Evolutionary conservation across 1,284 basidiomycete genomes (phyloP), one percentile per base, ranked within the genome.

Genomic region (Apiotrichum sp.): DNA sequence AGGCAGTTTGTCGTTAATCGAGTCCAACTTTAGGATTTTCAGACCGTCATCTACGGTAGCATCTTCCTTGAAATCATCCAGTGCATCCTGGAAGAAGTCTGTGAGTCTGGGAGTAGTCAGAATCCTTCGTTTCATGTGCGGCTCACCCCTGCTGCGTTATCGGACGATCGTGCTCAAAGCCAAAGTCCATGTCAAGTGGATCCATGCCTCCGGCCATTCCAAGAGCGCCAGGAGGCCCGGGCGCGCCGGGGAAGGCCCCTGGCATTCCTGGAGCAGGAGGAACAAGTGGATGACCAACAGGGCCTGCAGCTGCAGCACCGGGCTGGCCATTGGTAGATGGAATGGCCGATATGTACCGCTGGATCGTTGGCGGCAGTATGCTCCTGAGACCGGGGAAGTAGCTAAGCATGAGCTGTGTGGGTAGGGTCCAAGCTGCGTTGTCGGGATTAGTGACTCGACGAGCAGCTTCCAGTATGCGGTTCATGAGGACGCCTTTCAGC

Each of bases 31-130:
- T 1, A 75, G 59, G 31, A 57, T 59, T 45, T 64, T 47, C 6
- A 71, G 51, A 1, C 66, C 66, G 2, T 66, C 68, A 3, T 67
- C 65, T 10, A 73, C 59, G 6, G 64, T 66, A 2, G 51, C 56
- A 36, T 71, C 66, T 48, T 69, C 66, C 16, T 60, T 56, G 51
- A 74, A 75, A 46, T 70, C 66, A 7, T 62, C 56, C 10, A 74
- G 52, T 2, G 68, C 57, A 14, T 61, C 61, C 16, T 65, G 56
- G 61, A 74, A 71, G 58, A 71, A 71, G 6, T 64, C 60, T 32
- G 64, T 55, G 6, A 73, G 57, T 9, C 68, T 71, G 47, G 45
- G n/a, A 55, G 47, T 43, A 33, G 6, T 16, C n/a, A 14, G 11
- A 16, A 10, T 10, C 57, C 65, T 64, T 50, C 22, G 22, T 22